Evolutionary conservation across 2,329 filamentous ascomycete species (phyloP), one percentile per base, ranked within the genome.

Genomic region (Colletotrichum spaethianum): DNA sequence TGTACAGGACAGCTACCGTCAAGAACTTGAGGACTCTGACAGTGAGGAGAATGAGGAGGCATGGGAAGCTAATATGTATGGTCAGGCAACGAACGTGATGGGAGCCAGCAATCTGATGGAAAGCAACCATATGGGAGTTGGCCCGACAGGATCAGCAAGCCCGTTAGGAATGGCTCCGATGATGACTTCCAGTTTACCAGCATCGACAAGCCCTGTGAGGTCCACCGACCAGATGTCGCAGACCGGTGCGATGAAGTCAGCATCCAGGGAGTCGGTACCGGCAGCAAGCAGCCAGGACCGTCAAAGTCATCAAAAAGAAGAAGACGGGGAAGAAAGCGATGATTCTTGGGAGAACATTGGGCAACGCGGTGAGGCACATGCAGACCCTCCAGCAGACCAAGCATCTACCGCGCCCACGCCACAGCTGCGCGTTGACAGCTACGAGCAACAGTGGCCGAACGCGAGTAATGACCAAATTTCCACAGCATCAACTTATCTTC

Each of bases 241-340:
- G 18, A 44, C 16, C 52, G 48, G 18, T 18, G 38, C 31, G 59
- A 60, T 6, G 68, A 31, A 59, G 56, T 44, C 65, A 63, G 36
- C 23, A 28, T 57, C 33, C 50, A 63, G 6, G 59, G 69, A 31
- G 44, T 60, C 69, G 69, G 59, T 3, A 48, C 65, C 11, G 50
- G 46, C 20, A 69, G 38, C 52, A 67, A 56, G 59, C 65, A 69
- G 42, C 28, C 70, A 18, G 70, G 65, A 18, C 28, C 70, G 44
- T 48, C 70, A 68, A 60, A 56, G 59, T 64, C 70, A 63, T 69
- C 70, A 18, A 72, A 72, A 65, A 72, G 59, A 55, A 64, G 70
- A 70, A 63, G 65, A 69, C 23, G 70, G 53, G 65, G 70, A 57
- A 64, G 70, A 72, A 72, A 72, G 70, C 70, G 70, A 70, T 69